Evolutionary conservation across 73 alveolate species (phyloP).

Genomic region (Tetrahymena borealis): DNA sequence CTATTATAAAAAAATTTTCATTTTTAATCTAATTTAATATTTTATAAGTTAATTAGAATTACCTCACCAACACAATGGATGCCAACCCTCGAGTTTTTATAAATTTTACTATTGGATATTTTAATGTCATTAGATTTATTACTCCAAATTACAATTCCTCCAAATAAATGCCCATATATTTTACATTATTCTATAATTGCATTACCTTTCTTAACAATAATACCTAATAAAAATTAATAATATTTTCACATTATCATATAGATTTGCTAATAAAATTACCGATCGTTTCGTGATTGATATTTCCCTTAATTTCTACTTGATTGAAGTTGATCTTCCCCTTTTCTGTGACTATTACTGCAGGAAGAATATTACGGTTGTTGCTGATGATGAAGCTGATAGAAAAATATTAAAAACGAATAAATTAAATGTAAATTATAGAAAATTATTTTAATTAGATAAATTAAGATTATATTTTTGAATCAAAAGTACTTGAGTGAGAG

Average conservation of each 20-base stretch:
- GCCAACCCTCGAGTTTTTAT: slow-evolving; percentile 17
- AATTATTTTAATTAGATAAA: neutral
- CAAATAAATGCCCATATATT: slow-evolving; percentile 1
- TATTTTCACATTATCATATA: neutral
- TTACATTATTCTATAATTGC: neutral
- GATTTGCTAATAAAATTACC: neutral
- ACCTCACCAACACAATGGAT: slow-evolving; percentile 32
- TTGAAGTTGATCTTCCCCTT: neutral
- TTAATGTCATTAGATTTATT: neutral
- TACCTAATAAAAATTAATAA: neutral
- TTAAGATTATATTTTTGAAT: neutral
- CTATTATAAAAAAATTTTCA: slow-evolving; percentile 11
- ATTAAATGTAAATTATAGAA: neutral
- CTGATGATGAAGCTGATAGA: slow-evolving; percentile 21
- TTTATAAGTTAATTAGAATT: neutral
- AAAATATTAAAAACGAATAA: too few species aligned
- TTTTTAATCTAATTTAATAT: slow-evolving; percentile 29
- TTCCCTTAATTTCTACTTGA: slow-evolving; percentile 25
- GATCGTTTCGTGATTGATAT: neutral
- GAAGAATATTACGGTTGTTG: slow-evolving; percentile 14
- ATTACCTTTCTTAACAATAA: neutral
- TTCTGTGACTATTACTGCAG: slow-evolving; percentile 20
- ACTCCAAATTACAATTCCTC: slow-evolving; percentile 12
- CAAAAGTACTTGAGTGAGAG: slow-evolving; percentile 12
- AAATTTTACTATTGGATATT: slow-evolving; percentile 3